These are phyloP conservation scores for Vitis amurensis DNA, from an alignment of 164 flowering plant genomes.

Conservation along the genomic window DNA sequence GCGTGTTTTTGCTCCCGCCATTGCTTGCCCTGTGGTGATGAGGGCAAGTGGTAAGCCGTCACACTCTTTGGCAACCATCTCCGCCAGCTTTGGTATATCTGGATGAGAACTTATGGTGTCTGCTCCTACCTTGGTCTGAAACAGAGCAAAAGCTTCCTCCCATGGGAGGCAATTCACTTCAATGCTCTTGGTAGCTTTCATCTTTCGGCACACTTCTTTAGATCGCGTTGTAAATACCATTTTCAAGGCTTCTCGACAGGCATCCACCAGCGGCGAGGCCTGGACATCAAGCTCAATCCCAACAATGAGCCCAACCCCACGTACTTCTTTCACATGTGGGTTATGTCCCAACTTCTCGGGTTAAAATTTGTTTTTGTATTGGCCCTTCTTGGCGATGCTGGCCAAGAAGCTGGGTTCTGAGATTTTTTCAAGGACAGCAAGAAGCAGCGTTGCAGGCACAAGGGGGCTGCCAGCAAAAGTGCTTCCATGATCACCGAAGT, in stretches of 20 bases:
- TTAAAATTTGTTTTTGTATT: constrained; percentile 44
- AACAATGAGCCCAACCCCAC: constrained; percentile 76
- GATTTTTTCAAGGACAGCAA: constrained; percentile 65
- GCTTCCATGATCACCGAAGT: constrained; percentile 83
- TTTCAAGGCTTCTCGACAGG: constrained; percentile 41
- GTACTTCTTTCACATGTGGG: constrained; percentile 68
- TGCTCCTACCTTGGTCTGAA: too few species aligned
- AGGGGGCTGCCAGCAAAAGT: constrained; percentile 86
- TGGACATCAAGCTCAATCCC: constrained; percentile 84
- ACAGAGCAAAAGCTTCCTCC: too few species aligned
- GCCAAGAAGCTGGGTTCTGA: constrained; percentile 58
- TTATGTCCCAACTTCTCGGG: constrained; percentile 55
- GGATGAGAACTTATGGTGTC: too few species aligned
- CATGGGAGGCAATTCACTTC: too few species aligned
- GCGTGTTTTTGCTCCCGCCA: too few species aligned
- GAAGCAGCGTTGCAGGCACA: constrained; percentile 66
- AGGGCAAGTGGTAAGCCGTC: too few species aligned
- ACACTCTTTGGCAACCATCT: too few species aligned
- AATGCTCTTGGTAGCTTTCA: too few species aligned
- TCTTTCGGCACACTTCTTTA: too few species aligned
- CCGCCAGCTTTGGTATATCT: too few species aligned
- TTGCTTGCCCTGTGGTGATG: too few species aligned
- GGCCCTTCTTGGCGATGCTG: constrained; percentile 68
- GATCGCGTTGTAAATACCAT: too few species aligned
- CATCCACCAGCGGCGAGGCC: constrained; percentile 73